Percentiles rank a stretch among this genome's conserved stretches.
Conservation (phyloP, 768 basidiomycete genomes). For the Mycena leptocephala region DNA sequence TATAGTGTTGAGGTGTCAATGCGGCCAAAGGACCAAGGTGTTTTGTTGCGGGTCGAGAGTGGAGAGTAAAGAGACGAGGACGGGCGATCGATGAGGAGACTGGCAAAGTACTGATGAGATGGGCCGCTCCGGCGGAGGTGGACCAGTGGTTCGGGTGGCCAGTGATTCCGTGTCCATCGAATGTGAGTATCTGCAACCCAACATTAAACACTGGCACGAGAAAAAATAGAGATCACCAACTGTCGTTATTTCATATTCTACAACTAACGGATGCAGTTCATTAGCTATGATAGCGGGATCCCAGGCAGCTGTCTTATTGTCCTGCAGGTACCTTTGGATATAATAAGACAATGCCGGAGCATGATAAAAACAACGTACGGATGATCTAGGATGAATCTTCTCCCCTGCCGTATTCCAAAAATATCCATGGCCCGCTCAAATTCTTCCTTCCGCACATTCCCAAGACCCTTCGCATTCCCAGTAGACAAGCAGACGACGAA, state of each 20-base stretch:
- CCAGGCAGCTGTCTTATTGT: slow-evolving; percentile 20
- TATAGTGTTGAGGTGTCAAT: background rate
- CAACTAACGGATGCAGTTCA: background rate
- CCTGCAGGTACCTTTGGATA: slow-evolving; percentile 10
- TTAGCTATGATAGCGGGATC: slow-evolving; percentile 13
- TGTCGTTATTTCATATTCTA: slow-evolving; percentile 15
- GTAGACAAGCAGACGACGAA: slow-evolving; percentile 23
- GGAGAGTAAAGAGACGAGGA: slow-evolving; percentile 17
- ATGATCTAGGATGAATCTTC: slow-evolving; percentile 54
- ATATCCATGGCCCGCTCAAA: slow-evolving; percentile 65
- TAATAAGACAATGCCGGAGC: background rate
- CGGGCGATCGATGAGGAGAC: background rate
- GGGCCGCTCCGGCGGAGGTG: slow-evolving; percentile 57
- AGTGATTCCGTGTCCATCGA: slow-evolving; percentile 70
- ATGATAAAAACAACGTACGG: background rate
- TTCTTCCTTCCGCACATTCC: slow-evolving; percentile 63
- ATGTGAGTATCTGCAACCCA: too few species aligned
- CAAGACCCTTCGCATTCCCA: slow-evolving; percentile 66
- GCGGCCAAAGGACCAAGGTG: slow-evolving; percentile 8
- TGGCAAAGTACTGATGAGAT: slow-evolving; percentile 43
- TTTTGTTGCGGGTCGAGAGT: slow-evolving; percentile 1
- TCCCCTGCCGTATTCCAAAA: slow-evolving; percentile 62
- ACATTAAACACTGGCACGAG: too few species aligned
- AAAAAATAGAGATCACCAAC: background rate
- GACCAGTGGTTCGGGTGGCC: slow-evolving; percentile 77